Evolutionary conservation across 371 early-diverging fungal species (phyloP).

Genomic region (Capillidium rhysosporum): DNA sequence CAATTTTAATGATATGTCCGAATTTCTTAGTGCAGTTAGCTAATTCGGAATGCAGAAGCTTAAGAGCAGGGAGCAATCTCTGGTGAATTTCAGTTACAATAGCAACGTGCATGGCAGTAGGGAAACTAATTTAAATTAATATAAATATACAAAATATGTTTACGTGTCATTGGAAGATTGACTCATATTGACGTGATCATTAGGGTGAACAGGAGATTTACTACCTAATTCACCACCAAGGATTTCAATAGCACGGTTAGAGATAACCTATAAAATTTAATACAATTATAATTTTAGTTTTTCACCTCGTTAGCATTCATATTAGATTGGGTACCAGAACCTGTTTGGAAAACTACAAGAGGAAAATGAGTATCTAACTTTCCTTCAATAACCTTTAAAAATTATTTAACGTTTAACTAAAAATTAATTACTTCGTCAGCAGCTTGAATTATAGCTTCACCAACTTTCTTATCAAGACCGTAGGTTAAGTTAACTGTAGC

Average conservation of each 20-base stretch:
- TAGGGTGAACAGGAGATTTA: constrained; percentile 88
- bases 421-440: constrained; percentile 36
- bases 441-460: constrained; percentile 70
- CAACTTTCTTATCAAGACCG: constrained; percentile 52
- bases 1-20: constrained; percentile 82
- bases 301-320: constrained; percentile 73
- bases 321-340: constrained; percentile 93
- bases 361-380: constrained; percentile 81
- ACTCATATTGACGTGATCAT: constrained; percentile 93
- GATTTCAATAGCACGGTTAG: constrained; percentile 90
- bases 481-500: constrained; percentile 78
- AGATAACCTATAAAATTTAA: constrained; percentile 38
- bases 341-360: constrained; percentile 91
- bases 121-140: constrained; percentile 31
- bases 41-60: constrained; percentile 47
- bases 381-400: constrained; percentile 55
- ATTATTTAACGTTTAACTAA: neutral
- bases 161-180: constrained; percentile 91
- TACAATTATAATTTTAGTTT: neutral
- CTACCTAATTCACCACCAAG: constrained; percentile 73
- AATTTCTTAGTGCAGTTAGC: constrained; percentile 52
- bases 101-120: constrained; percentile 93
- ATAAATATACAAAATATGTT: constrained; percentile 6
- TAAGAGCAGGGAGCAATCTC: constrained; percentile 60
- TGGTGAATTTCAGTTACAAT: constrained; percentile 56